Evolutionary conservation across 305 asterid genomes (phyloP), one percentile per base, ranked within the genome.

Genomic region (Andrographis paniculata): DNA sequence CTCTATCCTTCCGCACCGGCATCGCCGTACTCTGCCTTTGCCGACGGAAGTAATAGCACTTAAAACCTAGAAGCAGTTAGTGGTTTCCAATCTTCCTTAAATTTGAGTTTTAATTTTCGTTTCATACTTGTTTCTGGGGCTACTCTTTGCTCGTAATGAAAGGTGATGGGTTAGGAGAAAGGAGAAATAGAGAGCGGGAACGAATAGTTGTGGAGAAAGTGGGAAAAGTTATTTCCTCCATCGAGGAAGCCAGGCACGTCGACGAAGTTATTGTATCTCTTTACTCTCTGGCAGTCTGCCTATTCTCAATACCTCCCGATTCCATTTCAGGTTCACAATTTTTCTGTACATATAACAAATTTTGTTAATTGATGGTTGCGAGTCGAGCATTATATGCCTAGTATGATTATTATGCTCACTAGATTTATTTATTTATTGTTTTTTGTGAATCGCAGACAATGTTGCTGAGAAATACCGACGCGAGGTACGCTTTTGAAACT

Each of bases 221-320:
- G 5, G 80, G 75, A 41, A 49, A 44, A 56, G 85, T 68, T 60
- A 70, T 78, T 55, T 47, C 74, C 44, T 59, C 74, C 48, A 66
- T 89, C 39, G 61, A 71, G 48, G 74, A 45, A 18, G 76, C 92
- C 33, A 64, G 67, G 43, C 69, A 78, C 48, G 83, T 82, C 59
- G 96, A 82, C 65, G 69, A 82, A 71, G 81, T 80, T 43, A 70
- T 86, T 42, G 43, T 65, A 28, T 77, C 95, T 63, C 77, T 89
- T 50, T 71, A 78, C 67, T 78, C 96, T 50, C 78, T 89, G 10
- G 84, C 98, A 48, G 71, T 67, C 56, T 66, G 69, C 55, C 67
- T 89, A 39, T 89, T 82, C 63, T 74, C 87, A 21, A 49, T 76
- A 49, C 54, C 73, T 10, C 60, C 78, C 42, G 58, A 18, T 58